These are phyloP conservation scores for Chlamydomonas sp. DNA, from an alignment of 139 green algal genomes.

Conservation along the genomic window DNA sequence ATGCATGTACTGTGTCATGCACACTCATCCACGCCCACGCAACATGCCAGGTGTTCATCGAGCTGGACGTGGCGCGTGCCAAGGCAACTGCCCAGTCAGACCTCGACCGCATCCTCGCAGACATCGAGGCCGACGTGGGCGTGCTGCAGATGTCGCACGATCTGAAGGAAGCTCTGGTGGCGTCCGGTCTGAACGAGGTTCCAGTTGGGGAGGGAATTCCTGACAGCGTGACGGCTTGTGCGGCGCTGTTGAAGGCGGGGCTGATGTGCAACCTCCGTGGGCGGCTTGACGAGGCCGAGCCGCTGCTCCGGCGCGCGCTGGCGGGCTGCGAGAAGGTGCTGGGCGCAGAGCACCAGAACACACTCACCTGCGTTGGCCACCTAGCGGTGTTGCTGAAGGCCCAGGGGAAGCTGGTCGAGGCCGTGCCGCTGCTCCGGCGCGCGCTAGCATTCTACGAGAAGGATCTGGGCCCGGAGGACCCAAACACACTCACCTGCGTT, in stretches of 20 bases:
- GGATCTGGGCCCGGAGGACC: no score
- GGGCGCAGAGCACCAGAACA: constrained; percentile 13
- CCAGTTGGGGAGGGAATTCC: background rate
- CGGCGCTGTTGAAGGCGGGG: background rate
- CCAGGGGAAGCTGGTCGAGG: background rate
- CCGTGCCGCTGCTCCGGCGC: background rate
- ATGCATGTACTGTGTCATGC: background rate
- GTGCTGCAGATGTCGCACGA: background rate
- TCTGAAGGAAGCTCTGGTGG: background rate
- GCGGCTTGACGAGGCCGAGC: background rate
- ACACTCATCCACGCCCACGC: background rate
- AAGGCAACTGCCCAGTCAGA: background rate
- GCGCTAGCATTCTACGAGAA: no score
- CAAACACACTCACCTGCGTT: no score
- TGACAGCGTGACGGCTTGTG: background rate
- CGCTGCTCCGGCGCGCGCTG: constrained; percentile 1
- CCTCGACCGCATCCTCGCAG: background rate
- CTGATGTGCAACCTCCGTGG: background rate
- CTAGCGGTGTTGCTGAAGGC: background rate
- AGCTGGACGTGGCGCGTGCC: background rate
- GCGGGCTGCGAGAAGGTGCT: background rate
- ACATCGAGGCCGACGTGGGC: background rate
- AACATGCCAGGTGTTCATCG: background rate
- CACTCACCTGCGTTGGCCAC: background rate
- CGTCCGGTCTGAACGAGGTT: background rate